phyloP scores from a whole-genome alignment of 768 basidiomycete species.

The Podaxis mareebaensis region DNA sequence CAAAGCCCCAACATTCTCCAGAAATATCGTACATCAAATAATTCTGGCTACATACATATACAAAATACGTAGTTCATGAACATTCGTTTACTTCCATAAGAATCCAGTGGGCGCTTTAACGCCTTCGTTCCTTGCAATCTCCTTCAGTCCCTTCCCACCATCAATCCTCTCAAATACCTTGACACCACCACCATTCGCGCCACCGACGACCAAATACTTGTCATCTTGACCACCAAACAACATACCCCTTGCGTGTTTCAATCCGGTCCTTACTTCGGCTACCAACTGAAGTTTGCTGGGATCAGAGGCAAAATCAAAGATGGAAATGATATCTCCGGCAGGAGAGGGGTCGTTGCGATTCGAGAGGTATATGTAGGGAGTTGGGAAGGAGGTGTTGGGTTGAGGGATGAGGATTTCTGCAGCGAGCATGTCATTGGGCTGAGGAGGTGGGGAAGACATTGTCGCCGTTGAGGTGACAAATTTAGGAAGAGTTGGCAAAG shows the following conservation, averaged over 20 bases:
- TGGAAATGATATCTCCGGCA: conserved; percentile 71
- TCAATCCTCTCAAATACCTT: conserved; percentile 70
- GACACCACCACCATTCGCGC: conserved; percentile 62
- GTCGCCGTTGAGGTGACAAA: conserved; percentile 49
- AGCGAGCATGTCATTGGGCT: conserved; percentile 55
- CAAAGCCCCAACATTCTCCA: not conserved
- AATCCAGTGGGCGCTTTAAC: conserved; percentile 56
- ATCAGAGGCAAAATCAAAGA: conserved; percentile 56
- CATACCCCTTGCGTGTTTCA: conserved; percentile 72
- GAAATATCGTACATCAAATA: not conserved
- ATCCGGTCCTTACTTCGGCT: conserved; percentile 64
- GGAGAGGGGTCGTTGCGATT: conserved; percentile 74
- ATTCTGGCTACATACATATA: not conserved
- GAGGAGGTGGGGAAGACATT: conserved; percentile 44
- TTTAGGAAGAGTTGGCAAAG: conserved; percentile 39
- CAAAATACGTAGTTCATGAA: conserved; percentile 1
- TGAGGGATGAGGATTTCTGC: conserved; percentile 68
- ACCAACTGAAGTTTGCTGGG: conserved; percentile 47
- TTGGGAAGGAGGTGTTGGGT: conserved; percentile 51
- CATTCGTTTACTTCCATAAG: conserved; percentile 41
- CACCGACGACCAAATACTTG: conserved; percentile 65
- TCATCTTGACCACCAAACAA: conserved; percentile 62
- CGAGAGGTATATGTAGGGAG: conserved; percentile 66
- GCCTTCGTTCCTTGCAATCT: conserved; percentile 46
- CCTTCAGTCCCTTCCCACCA: conserved; percentile 54